Evolutionary conservation across 768 basidiomycete species (phyloP).

Genomic region (Suillus subaureus): DNA sequence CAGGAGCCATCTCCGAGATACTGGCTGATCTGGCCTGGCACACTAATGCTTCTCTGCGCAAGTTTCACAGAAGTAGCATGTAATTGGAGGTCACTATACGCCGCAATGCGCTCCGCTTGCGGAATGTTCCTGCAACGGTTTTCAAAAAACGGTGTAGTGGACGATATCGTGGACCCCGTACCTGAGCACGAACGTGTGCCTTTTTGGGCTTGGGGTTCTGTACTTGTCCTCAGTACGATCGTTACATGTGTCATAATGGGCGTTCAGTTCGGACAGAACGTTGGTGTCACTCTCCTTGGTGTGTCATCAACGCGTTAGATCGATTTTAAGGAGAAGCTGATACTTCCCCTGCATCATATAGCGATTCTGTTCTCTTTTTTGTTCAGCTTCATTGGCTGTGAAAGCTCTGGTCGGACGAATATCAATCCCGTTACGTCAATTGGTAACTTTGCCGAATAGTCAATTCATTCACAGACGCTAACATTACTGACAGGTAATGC

Average conservation of each 20-base stretch:
- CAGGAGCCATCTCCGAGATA: conserved; percentile 53
- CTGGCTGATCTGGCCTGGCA: conserved; percentile 42
- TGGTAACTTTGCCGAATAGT: conserved; percentile 16
- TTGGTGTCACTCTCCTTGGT: conserved; percentile 24
- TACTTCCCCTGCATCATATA: neutral
- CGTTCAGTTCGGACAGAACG: conserved; percentile 55
- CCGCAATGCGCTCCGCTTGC: conserved; percentile 7
- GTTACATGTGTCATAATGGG: conserved; percentile 54
- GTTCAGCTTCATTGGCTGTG: conserved; percentile 67
- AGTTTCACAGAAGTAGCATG: conserved; percentile 15
- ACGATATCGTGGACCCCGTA: conserved; percentile 52
- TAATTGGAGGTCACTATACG: conserved; percentile 11
- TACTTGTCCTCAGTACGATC: conserved; percentile 48
- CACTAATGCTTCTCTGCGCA: conserved; percentile 55
- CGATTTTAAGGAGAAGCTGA: neutral
- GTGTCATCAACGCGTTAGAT: neutral
- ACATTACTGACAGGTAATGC: conserved; percentile 31
- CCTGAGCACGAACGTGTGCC: conserved; percentile 59
- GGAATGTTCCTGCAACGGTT: conserved; percentile 2
- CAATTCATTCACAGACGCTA: neutral
- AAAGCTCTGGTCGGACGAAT: conserved; percentile 57
- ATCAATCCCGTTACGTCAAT: conserved; percentile 62
- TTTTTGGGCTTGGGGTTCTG: conserved; percentile 50
- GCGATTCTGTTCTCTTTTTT: conserved; percentile 60
- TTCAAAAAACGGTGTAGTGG: conserved; percentile 16